Percentiles rank a stretch among this genome's conserved stretches.
phyloP scores from a whole-genome alignment of 805 yeast genomes.

The Babjeviella inositovora region DNA sequence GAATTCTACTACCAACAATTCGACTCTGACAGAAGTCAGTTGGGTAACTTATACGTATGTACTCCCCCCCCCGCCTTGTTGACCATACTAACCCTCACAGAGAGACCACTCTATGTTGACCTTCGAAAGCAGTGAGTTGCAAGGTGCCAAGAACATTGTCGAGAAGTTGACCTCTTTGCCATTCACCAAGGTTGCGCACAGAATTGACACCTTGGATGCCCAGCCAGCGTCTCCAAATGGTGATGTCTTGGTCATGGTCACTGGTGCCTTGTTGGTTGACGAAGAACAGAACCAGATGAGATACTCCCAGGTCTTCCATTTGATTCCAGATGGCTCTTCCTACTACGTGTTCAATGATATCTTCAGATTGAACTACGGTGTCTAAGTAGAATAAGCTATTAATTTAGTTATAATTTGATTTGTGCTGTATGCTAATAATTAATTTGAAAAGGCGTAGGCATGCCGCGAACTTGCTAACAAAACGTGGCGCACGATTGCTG shows the following conservation, averaged over 20 bases:
- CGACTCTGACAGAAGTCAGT: constrained; percentile 81
- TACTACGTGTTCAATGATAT: constrained; percentile 94
- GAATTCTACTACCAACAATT: constrained; percentile 91
- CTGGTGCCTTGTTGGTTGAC: constrained; percentile 86
- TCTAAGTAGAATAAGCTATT: constrained; percentile 11
- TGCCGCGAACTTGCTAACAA: no score
- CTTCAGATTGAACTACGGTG: constrained; percentile 82
- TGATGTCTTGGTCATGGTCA: constrained; percentile 92
- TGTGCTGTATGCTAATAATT: no score
- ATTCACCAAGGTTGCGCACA: constrained; percentile 83
- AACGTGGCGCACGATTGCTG: no score
- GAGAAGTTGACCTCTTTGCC: constrained; percentile 85
- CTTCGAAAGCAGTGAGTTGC: constrained; percentile 85
- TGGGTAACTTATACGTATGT: constrained; percentile 74
- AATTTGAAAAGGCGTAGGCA: no score
- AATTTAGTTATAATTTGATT: neutral
- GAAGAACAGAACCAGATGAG: constrained; percentile 93
- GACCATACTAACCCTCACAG: constrained; percentile 8
- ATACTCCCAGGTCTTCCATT: constrained; percentile 94
- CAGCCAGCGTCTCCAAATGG: constrained; percentile 92
- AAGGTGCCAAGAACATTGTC: constrained; percentile 85
- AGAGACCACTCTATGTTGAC: constrained; percentile 97
- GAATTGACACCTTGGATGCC: constrained; percentile 90
- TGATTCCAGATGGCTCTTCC: constrained; percentile 81
- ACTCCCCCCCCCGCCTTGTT: neutral